Evolutionary conservation across 257 asterid genomes (phyloP).

Genomic region (Solanum sitiens): DNA sequence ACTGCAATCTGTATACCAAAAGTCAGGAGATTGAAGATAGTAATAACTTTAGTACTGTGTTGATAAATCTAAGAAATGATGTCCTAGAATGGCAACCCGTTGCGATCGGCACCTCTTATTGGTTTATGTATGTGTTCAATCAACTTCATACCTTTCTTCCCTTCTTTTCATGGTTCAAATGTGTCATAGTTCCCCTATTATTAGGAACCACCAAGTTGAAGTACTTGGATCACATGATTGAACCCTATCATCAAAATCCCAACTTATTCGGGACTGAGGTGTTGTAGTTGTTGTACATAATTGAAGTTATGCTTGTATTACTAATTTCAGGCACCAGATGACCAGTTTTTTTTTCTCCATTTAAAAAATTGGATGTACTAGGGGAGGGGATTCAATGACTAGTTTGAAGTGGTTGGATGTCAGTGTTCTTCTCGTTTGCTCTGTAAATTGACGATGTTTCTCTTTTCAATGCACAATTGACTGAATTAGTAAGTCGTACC

Average conservation of each 20-base stretch:
- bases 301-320: neutral
- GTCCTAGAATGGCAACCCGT: neutral
- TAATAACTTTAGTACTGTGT: neutral
- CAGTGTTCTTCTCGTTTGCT: neutral
- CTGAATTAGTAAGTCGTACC: neutral
- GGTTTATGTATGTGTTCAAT: neutral
- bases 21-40: neutral
- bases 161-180: neutral
- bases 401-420: neutral
- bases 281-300: neutral
- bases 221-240: neutral
- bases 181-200: neutral
- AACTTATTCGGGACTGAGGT: neutral
- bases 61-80: neutral
- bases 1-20: neutral
- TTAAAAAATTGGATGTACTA: neutral
- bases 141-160: neutral
- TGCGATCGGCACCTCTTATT: neutral
- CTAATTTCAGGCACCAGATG: neutral
- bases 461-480: neutral
- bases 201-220: neutral
- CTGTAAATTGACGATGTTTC: neutral
- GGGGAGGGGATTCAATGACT: neutral
- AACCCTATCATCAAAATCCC: neutral
- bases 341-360: neutral